Percentiles rank a stretch among this genome's conserved stretches.
Conservation (phyloP, 441 rosid species). For the Mallotus repandus region DNA sequence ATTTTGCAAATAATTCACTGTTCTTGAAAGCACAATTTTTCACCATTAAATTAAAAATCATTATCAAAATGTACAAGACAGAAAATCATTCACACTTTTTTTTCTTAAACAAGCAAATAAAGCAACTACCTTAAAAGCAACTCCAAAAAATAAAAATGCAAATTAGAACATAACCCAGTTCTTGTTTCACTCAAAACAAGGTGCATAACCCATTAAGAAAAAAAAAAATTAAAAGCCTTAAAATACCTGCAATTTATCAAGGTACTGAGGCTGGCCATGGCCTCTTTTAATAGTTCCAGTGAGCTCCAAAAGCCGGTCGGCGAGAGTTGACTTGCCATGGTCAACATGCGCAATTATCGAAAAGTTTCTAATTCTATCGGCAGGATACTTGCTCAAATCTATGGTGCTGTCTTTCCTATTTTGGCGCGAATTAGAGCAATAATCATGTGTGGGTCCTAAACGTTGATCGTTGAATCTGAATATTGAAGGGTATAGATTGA, state of each 20-base stretch:
- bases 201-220: neutral
- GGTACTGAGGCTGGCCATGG: constrained; percentile 97
- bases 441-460: constrained; percentile 28
- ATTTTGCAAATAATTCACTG: neutral
- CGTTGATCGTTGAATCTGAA: constrained; percentile 17
- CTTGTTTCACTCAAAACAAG: too few species aligned
- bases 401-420: constrained; percentile 34
- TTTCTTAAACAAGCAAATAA: neutral
- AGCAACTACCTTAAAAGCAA: neutral
- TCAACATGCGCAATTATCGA: constrained; percentile 96
- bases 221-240: too few species aligned
- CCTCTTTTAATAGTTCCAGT: constrained; percentile 91
- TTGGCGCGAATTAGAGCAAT: constrained; percentile 58
- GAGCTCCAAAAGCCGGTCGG: constrained; percentile 95
- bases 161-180: neutral
- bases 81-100: neutral
- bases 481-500: constrained; percentile 15
- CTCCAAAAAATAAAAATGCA: neutral
- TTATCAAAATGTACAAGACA: neutral
- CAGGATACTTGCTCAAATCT: constrained; percentile 73
- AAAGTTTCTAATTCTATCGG: constrained; percentile 84
- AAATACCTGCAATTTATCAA: constrained; percentile 83
- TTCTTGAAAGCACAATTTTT: neutral
- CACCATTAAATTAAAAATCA: neutral
- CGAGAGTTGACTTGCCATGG: constrained; percentile 97